A percentile compares a stretch with the other conserved stretches of the same genome.
phyloP scores from a whole-genome alignment of 2,329 filamentous ascomycete species.

The Pestalotiopsis sp. region DNA sequence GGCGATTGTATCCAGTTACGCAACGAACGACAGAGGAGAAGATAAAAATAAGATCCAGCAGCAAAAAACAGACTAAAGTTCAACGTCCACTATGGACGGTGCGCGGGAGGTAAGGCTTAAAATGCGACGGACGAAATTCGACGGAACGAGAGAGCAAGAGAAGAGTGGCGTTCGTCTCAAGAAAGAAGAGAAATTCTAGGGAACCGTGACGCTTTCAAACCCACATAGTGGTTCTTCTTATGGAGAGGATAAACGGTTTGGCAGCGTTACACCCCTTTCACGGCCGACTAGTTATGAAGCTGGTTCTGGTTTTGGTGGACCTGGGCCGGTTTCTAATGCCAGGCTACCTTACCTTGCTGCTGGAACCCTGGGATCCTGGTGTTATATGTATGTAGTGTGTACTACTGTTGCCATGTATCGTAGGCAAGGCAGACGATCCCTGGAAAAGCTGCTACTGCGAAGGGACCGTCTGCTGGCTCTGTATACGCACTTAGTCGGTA shows the following conservation, averaged over 20 bases:
- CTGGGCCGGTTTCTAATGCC: neutral
- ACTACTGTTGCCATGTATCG: too few species aligned
- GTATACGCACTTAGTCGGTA: neutral
- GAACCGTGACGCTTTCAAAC: constrained; percentile 6
- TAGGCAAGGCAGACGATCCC: neutral
- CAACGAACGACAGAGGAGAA: neutral
- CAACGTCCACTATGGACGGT: neutral
- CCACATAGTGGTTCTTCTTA: constrained; percentile 5
- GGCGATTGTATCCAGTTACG: neutral
- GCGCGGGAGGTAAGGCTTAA: neutral
- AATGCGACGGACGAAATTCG: neutral
- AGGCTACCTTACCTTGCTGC: neutral
- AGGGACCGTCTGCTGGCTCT: neutral
- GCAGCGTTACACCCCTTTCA: neutral
- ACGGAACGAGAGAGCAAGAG: neutral
- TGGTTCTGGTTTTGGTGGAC: neutral
- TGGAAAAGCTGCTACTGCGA: neutral
- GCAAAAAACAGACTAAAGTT: neutral
- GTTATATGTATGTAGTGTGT: neutral
- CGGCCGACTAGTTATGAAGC: neutral
- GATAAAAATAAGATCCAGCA: neutral
- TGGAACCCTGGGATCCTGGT: neutral
- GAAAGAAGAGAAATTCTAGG: neutral
- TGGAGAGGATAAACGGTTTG: neutral
- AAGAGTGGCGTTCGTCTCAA: constrained; percentile 2